A percentile compares a stretch with the other conserved stretches of the same genome.
Evolutionary conservation across 2,329 filamentous ascomycete genomes (phyloP).

Genomic region (Myriosclerotinia scirpicola): DNA sequence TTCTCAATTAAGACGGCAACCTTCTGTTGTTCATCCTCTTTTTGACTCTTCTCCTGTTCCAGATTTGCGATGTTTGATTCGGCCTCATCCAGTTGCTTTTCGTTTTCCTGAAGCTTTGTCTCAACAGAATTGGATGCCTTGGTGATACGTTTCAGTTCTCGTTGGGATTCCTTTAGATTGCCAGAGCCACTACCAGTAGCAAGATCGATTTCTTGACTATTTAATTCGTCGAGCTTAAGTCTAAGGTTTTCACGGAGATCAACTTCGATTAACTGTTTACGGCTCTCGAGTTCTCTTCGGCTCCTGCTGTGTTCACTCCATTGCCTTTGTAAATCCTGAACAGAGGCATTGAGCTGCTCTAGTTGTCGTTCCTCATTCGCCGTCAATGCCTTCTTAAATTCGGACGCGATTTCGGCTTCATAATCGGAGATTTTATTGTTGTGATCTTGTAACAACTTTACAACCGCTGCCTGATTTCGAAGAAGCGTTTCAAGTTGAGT

Average conservation of each 20-base stretch:
- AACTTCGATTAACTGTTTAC: slow-evolving; percentile 80
- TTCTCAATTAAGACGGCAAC: slow-evolving; percentile 77
- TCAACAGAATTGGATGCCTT: slow-evolving; percentile 67
- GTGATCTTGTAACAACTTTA: slow-evolving; percentile 72
- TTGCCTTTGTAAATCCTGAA: slow-evolving; percentile 73
- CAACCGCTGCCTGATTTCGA: slow-evolving; percentile 64
- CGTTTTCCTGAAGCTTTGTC: slow-evolving; percentile 69
- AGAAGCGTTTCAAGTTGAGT: slow-evolving; percentile 71
- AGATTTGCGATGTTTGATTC: slow-evolving; percentile 44
- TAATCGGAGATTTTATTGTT: slow-evolving; percentile 73
- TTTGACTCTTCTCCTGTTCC: slow-evolving; percentile 55
- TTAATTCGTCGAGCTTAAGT: slow-evolving; percentile 83
- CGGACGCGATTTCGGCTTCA: slow-evolving; percentile 76
- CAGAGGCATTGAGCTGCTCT: slow-evolving; percentile 64
- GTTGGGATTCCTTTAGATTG: slow-evolving; percentile 73
- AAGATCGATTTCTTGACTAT: slow-evolving; percentile 70
- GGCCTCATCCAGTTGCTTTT: slow-evolving; percentile 64
- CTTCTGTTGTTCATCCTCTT: slow-evolving; percentile 71
- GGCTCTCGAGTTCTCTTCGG: slow-evolving; percentile 74
- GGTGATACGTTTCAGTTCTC: slow-evolving; percentile 76
- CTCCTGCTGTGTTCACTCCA: slow-evolving; percentile 72
- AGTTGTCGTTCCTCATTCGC: slow-evolving; percentile 80
- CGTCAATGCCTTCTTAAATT: slow-evolving; percentile 89
- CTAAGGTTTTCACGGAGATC: slow-evolving; percentile 87
- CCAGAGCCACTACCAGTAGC: slow-evolving; percentile 60